Percentiles rank a stretch among this genome's conserved stretches.
Conservation (phyloP, 2,329 filamentous ascomycete genomes). For the Alternaria angustiovoidea region DNA sequence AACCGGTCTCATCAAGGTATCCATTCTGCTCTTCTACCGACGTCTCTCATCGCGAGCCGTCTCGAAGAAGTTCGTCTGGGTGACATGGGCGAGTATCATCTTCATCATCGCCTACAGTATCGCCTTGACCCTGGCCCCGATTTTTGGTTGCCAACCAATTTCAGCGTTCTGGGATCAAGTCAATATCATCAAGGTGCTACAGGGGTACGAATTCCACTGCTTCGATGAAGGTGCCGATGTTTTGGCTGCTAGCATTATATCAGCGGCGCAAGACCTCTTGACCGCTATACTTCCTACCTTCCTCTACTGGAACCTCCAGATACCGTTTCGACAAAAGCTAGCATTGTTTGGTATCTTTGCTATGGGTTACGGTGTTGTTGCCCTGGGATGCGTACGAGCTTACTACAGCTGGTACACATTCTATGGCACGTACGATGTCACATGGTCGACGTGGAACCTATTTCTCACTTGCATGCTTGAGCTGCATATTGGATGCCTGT, state of each 20-base stretch:
- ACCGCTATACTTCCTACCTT: slow-evolving; percentile 44
- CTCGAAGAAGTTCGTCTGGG: slow-evolving; percentile 35
- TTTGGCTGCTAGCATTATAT: slow-evolving; percentile 39
- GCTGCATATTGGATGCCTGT: slow-evolving; percentile 41
- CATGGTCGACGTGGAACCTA: slow-evolving; percentile 35
- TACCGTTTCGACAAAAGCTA: slow-evolving; percentile 40
- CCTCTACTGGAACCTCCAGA: slow-evolving; percentile 43
- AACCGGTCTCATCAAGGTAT: slow-evolving; percentile 44
- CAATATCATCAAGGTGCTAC: slow-evolving; percentile 21
- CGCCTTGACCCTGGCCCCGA: slow-evolving; percentile 38
- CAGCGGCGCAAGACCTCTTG: slow-evolving; percentile 37
- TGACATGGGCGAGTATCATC: slow-evolving; percentile 36
- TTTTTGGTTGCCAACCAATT: slow-evolving; percentile 41
- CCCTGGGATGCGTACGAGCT: slow-evolving; percentile 31
- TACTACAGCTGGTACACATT: slow-evolving; percentile 42
- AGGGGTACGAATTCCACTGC: slow-evolving; percentile 40
- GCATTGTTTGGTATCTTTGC: slow-evolving; percentile 43
- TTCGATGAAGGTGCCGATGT: slow-evolving; percentile 46
- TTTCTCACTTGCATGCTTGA: slow-evolving; percentile 35
- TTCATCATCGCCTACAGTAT: slow-evolving; percentile 39
- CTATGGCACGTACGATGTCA: slow-evolving; percentile 42
- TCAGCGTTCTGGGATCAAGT: slow-evolving; percentile 44
- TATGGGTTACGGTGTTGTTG: slow-evolving; percentile 42
- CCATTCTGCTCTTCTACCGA: slow-evolving; percentile 45
- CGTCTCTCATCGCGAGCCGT: slow-evolving; percentile 38